Conservation (phyloP, 2,329 filamentous ascomycete species). For the Colletotrichum zoysiae region DNA sequence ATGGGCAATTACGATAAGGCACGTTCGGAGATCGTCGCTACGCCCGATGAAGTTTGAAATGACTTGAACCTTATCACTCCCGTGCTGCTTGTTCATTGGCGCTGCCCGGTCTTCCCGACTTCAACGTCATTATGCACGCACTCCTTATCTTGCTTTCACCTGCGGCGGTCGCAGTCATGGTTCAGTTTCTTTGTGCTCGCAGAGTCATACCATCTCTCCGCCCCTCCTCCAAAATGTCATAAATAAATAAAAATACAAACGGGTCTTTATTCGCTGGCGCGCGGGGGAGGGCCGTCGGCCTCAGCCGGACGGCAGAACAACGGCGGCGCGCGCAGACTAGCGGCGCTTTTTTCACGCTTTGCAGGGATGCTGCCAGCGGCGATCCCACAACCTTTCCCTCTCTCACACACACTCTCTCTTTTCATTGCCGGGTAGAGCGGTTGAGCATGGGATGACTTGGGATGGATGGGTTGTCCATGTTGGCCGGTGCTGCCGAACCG, state of each 20-base stretch:
- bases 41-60: neutral
- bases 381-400: neutral
- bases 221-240: neutral
- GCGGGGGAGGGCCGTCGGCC: neutral
- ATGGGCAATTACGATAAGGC: neutral
- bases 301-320: neutral
- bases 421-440: neutral
- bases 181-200: neutral
- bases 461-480: neutral
- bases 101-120: neutral
- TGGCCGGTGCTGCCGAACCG: neutral
- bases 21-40: neutral
- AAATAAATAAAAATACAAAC: neutral
- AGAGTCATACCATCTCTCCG: neutral
- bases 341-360: neutral
- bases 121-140: conserved; percentile 17
- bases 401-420: neutral
- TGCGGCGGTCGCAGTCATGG: neutral
- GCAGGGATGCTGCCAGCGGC: conserved; percentile 27
- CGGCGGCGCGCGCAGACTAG: neutral
- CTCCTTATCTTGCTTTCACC: conserved; percentile 19
- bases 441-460: neutral
- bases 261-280: neutral
- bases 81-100: neutral
- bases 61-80: conserved; percentile 16